phyloP scores from a whole-genome alignment of 495 filamentous ascomycete genomes.

The Penicillium tannophilum region DNA sequence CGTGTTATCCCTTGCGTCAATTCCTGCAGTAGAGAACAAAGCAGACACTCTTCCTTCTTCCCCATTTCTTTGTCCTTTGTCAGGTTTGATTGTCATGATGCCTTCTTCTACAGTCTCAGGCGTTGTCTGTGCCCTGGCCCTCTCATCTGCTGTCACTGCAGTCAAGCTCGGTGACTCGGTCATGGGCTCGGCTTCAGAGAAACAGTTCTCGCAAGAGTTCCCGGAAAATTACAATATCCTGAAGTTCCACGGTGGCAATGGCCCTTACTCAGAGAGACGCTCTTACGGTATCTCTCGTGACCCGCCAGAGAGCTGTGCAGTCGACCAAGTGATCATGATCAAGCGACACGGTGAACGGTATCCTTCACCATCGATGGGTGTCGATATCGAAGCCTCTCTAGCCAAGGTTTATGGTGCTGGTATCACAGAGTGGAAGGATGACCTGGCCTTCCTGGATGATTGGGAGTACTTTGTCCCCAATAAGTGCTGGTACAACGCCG shows the following conservation, averaged over 20 bases:
- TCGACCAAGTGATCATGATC: conserved; percentile 35
- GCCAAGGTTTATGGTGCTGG: conserved; percentile 22
- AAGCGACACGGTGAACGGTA: conserved; percentile 55
- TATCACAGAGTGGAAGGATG: conserved; percentile 32
- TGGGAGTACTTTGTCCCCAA: conserved; percentile 55
- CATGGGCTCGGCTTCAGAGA: conserved; percentile 1
- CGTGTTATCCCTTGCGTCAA: neutral
- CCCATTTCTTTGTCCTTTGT: neutral
- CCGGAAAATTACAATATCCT: conserved; percentile 20
- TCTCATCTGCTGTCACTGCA: conserved; percentile 5
- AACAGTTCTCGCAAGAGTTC: conserved; percentile 22
- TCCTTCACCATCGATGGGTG: conserved; percentile 33
- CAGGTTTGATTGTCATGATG: neutral
- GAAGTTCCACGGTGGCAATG: conserved; percentile 22
- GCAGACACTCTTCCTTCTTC: neutral
- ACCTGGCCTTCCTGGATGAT: conserved; percentile 49
- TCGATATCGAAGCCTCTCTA: conserved; percentile 17
- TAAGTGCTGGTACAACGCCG: conserved; percentile 26
- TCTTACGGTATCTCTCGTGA: conserved; percentile 26
- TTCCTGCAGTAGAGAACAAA: neutral
- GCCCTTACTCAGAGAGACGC: conserved; percentile 23
- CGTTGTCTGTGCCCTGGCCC: neutral
- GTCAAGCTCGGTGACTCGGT: conserved; percentile 5
- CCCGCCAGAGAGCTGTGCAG: conserved; percentile 23
- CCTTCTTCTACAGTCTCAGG: conserved; percentile 2